These are phyloP conservation scores for Phialophora chinensis DNA, from an alignment of 2,329 filamentous ascomycete genomes.

Conservation along the genomic window DNA sequence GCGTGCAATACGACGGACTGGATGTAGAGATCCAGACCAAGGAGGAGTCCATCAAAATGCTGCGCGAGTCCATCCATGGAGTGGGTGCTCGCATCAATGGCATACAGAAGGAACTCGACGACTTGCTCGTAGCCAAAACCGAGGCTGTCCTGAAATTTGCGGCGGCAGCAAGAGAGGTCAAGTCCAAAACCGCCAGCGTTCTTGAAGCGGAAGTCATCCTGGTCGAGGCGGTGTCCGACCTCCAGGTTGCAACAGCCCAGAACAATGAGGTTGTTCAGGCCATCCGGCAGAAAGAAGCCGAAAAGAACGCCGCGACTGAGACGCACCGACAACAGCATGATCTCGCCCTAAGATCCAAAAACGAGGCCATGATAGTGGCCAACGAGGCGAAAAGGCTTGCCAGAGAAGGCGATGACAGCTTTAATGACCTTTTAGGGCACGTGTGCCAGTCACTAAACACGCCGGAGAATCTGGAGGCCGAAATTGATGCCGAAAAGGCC, in stretches of 20 bases:
- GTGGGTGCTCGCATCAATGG: constrained; percentile 57
- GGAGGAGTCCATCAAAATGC: constrained; percentile 53
- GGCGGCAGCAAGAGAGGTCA: constrained; percentile 67
- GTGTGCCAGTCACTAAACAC: constrained; percentile 57
- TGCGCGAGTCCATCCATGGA: constrained; percentile 49
- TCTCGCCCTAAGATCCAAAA: constrained; percentile 26
- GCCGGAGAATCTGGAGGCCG: constrained; percentile 69
- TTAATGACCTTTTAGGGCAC: constrained; percentile 24
- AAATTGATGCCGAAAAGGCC: constrained; percentile 75
- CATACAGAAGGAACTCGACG: constrained; percentile 62
- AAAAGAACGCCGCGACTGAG: constrained; percentile 16
- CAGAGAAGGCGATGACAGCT: constrained; percentile 28
- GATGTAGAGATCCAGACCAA: constrained; percentile 49
- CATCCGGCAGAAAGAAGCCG: constrained; percentile 49
- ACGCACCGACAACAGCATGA: constrained; percentile 33
- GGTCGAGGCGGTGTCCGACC: constrained; percentile 84
- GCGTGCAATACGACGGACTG: constrained; percentile 51
- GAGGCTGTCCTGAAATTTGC: constrained; percentile 62
- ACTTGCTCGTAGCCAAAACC: constrained; percentile 62
- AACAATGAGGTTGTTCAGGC: constrained; percentile 64
- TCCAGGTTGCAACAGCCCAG: constrained; percentile 69
- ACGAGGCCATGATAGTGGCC: constrained; percentile 38
- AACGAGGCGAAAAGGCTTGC: constrained; percentile 42
- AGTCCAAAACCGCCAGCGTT: constrained; percentile 66
- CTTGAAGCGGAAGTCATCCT: constrained; percentile 72